Percentiles rank a stretch among this genome's conserved stretches.
Conservation (phyloP, 202 grass and related monocot genomes). For the Saccharum hybrid region DNA sequence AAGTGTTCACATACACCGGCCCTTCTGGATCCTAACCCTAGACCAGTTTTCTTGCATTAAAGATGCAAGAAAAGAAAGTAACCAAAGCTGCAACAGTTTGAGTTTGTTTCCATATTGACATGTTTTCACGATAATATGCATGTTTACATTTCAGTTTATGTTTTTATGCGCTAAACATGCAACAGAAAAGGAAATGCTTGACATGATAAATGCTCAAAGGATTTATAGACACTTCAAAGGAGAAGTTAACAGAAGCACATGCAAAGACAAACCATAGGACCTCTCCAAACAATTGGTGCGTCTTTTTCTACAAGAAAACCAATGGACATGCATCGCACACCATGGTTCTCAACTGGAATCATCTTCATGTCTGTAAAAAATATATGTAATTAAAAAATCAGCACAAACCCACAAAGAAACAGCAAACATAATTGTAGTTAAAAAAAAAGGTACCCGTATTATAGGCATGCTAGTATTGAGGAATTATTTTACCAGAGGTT, state of each 20-base stretch:
- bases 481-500: neutral
- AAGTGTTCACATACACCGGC: neutral
- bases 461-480: neutral
- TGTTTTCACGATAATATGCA: neutral
- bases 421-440: neutral
- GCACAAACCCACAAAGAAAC: neutral
- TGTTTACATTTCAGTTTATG: neutral
- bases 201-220: neutral
- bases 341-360: constrained; percentile 93
- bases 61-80: constrained; percentile 8
- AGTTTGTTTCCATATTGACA: neutral
- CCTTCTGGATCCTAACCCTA: neutral
- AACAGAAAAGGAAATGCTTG: constrained; percentile 12
- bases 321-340: constrained; percentile 91
- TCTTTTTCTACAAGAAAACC: constrained; percentile 95
- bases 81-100: neutral
- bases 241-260: constrained; percentile 45
- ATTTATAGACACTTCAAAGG: constrained; percentile 23
- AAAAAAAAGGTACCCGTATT: neutral
- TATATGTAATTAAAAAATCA: neutral
- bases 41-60: neutral
- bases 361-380: constrained; percentile 82
- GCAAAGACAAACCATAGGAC: constrained; percentile 97
- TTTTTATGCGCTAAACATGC: neutral
- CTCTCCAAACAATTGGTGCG: constrained; percentile 94